Conservation (phyloP, 441 rosid genomes). For the Biscutella auriculata region DNA sequence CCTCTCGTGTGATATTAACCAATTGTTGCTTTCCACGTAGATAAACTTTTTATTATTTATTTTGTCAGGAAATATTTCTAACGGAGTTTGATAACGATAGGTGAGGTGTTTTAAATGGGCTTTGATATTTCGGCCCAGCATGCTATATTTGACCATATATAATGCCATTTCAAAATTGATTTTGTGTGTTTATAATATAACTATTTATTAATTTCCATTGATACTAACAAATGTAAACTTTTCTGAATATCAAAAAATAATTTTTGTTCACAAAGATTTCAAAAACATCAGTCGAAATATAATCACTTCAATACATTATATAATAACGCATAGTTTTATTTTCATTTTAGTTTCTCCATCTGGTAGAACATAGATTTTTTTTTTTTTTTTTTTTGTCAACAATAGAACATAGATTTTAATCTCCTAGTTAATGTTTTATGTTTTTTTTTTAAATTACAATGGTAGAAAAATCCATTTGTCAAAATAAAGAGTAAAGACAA, state of each 20-base stretch:
- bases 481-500: constrained; percentile 6
- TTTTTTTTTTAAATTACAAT: background rate
- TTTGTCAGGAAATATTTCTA: background rate
- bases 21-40: background rate
- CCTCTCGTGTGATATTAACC: constrained; percentile 17
- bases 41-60: background rate
- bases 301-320: background rate
- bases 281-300: too few relatives aligned
- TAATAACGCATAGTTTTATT: background rate
- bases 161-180: too few relatives aligned
- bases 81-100: background rate
- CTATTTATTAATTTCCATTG: too few relatives aligned
- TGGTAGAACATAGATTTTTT: too few relatives aligned
- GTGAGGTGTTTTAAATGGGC: background rate
- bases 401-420: background rate
- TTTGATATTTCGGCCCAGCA: background rate
- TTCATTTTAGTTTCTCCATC: background rate
- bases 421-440: background rate
- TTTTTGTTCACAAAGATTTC: too few relatives aligned
- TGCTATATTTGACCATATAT: background rate
- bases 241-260: too few relatives aligned
- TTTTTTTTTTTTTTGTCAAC: too few relatives aligned
- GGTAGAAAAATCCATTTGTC: background rate
- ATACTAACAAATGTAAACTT: too few relatives aligned
- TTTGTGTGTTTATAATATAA: too few relatives aligned